Base-by-base conservation (phyloP, 1,284 basidiomycete species). In the Phellinidium pouzarii region DNA sequence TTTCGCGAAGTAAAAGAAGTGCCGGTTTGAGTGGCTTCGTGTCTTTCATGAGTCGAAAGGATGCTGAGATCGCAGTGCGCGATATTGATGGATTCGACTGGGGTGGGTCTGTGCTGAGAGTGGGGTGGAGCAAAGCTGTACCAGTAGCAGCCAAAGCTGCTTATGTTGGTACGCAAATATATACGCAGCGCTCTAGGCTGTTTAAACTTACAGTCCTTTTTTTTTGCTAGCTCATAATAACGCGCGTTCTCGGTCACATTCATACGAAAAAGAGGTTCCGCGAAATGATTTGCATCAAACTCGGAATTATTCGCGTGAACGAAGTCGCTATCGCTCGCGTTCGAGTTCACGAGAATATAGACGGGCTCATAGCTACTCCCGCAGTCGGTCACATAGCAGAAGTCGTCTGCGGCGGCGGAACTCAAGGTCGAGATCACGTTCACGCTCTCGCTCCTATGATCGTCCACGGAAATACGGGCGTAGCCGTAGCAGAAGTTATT, bases 101-200 rank as follows among this genome's bases (percentile, higher is more conserved):
- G 94, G 89, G 87, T 53, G 94, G 92, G 0, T 86, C 77, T 36
- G 66, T 89, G 22, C 70, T 99, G 17, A 78, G 89, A 23, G 87
- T 94, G 12, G 91, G 92, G 17, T 99, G 95, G 94, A 94, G 94
- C 61, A 98, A 97, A 67, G 87, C 91, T 1, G 90, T 98, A 14
- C 86, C 91, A 5, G 73, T 95, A 48, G 92, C 89, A 12, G 69
- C 76, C 0, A 84, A 83, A 63, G 77, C 94, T 1, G 72, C 87
- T 59, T 96, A 89, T 70, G 51, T 48, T 27, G 82, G 94, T 95
- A 57, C 59, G 83, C 65, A 7, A 38, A 5, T 12, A 31, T 38
- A 8, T 38, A 6, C 12, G 29, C 6, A 12, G 5, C 58, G 27
- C 70, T n/a, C n/a, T 70, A 53, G 54, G 63, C 57, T 55, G 64